Evolutionary conservation across 441 rosid species (phyloP).

Genomic region (Hura crepitans): DNA sequence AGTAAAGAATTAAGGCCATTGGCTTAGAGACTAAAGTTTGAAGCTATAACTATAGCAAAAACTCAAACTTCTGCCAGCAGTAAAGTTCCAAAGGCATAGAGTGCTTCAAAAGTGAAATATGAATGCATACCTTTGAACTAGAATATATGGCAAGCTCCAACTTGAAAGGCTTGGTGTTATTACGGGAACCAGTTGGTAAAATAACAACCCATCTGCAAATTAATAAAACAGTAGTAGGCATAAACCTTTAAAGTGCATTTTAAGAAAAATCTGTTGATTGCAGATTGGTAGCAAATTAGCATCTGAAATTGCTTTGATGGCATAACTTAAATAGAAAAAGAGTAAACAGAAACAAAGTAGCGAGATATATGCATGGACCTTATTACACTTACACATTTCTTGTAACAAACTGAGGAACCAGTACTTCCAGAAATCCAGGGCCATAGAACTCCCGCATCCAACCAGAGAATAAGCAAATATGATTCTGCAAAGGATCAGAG

Average conservation of each 20-base stretch:
- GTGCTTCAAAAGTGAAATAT: constrained; percentile 1
- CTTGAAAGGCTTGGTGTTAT: constrained; percentile 62
- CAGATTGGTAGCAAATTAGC: background rate
- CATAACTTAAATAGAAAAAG: background rate
- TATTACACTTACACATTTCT: constrained; percentile 69
- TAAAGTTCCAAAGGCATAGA: background rate
- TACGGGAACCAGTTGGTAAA: constrained; percentile 76
- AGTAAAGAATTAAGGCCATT: background rate
- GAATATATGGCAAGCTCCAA: constrained; percentile 81
- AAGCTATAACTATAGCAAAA: background rate
- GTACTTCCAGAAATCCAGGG: constrained; percentile 69
- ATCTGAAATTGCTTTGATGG: constrained; percentile 9
- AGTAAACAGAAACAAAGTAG: constrained; percentile 8
- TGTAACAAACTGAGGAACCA: constrained; percentile 77
- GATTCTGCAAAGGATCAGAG: constrained; percentile 41
- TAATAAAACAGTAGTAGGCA: constrained; percentile 15
- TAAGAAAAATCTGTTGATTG: background rate
- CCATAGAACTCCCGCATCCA: constrained; percentile 90
- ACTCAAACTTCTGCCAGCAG: background rate
- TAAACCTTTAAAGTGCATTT: background rate
- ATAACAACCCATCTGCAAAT: constrained; percentile 79
- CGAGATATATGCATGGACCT: constrained; percentile 8
- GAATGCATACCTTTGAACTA: constrained; percentile 52
- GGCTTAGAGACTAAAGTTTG: background rate
- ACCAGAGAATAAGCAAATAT: constrained; percentile 83